phyloP scores from a whole-genome alignment of 495 filamentous ascomycete genomes.

The Peziza echinospora region DNA sequence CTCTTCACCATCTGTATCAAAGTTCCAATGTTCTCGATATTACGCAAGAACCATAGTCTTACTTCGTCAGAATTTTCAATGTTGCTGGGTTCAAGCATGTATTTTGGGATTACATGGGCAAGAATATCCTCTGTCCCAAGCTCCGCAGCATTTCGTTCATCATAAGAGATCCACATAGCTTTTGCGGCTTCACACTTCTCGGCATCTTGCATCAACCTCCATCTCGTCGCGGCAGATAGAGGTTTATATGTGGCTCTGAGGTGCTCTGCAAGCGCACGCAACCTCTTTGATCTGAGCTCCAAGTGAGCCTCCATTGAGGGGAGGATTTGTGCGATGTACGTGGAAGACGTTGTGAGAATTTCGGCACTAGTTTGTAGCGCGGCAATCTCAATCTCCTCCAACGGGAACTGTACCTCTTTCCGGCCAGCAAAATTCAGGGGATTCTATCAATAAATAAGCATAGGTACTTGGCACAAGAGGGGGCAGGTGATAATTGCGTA shows the following conservation, averaged over 20 bases:
- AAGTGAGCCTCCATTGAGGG: conserved; percentile 66
- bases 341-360: conserved; percentile 51
- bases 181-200: conserved; percentile 77
- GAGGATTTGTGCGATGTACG: conserved; percentile 45
- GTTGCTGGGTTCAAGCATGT: conserved; percentile 5
- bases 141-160: conserved; percentile 21
- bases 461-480: neutral
- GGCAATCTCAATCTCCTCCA: conserved; percentile 51
- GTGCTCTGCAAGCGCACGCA: conserved; percentile 48
- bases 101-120: conserved; percentile 1
- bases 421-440: conserved; percentile 54
- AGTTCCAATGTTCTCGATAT: conserved; percentile 7
- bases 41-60: conserved; percentile 15
- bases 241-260: conserved; percentile 32
- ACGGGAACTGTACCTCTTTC: conserved; percentile 37
- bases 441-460: conserved; percentile 29
- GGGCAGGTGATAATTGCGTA: neutral
- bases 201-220: conserved; percentile 70
- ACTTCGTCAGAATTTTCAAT: conserved; percentile 8
- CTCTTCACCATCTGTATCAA: conserved; percentile 11
- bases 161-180: conserved; percentile 39
- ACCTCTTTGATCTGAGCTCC: conserved; percentile 39
- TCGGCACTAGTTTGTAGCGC: conserved; percentile 60
- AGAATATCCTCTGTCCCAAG: neutral
- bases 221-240: conserved; percentile 42